Conservation (phyloP, 2,329 filamentous ascomycete species). For the Fusarium sp. region DNA sequence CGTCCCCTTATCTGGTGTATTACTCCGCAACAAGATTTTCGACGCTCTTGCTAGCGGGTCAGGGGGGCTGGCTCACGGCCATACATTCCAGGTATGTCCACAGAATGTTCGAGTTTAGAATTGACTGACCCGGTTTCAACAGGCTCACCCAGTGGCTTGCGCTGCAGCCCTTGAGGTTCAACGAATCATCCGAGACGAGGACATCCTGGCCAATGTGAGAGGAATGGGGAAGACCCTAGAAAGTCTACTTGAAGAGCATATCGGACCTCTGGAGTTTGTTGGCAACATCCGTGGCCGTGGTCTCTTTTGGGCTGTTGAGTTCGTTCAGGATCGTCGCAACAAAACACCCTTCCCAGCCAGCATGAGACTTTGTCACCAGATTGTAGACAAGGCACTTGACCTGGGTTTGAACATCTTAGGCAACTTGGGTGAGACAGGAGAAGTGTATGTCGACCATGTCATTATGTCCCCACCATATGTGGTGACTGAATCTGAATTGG, state of each 20-base stretch:
- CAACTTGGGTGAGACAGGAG: conserved; percentile 5
- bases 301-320: conserved; percentile 16
- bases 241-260: background rate
- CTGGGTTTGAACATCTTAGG: conserved; percentile 8
- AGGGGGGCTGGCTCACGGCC: conserved; percentile 3
- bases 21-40: conserved; percentile 8
- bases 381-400: conserved; percentile 2
- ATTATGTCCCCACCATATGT: conserved; percentile 15
- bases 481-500: background rate
- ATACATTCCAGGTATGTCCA: conserved; percentile 6
- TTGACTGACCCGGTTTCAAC: background rate
- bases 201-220: background rate
- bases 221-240: background rate
- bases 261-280: background rate
- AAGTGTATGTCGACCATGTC: conserved; percentile 13
- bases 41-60: conserved; percentile 8
- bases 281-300: conserved; percentile 16
- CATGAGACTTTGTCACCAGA: conserved; percentile 5
- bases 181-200: conserved; percentile 7
- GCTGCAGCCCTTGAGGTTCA: conserved; percentile 6
- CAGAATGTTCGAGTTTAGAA: background rate
- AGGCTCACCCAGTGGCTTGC: conserved; percentile 16
- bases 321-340: conserved; percentile 1
- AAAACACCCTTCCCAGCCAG: conserved; percentile 4
- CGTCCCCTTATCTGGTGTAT: conserved; percentile 28